phyloP scores from a whole-genome alignment of 1,284 basidiomycete species.

The Porogramme epimiltina region DNA sequence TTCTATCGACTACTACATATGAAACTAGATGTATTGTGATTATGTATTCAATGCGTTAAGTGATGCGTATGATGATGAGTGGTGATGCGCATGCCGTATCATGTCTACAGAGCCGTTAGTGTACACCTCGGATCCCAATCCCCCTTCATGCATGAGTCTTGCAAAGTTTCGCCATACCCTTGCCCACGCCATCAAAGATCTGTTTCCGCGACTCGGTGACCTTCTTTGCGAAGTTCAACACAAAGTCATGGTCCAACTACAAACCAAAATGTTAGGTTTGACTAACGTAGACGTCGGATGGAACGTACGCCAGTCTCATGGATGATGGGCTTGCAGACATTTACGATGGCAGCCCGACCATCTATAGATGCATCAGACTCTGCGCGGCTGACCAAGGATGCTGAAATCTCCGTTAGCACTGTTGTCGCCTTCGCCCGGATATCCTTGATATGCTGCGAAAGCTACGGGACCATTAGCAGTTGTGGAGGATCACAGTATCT shows the following conservation, averaged over 20 bases:
- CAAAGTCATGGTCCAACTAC: conserved; percentile 69
- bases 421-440: conserved; percentile 54
- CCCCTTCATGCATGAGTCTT: conserved; percentile 40
- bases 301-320: conserved; percentile 43
- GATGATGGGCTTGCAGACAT: conserved; percentile 47
- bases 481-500: too few relatives aligned
- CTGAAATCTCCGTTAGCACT: conserved; percentile 59
- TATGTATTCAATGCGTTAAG: conserved; percentile 12
- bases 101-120: conserved; percentile 11
- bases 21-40: conserved; percentile 13
- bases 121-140: conserved; percentile 3
- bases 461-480: conserved; percentile 42
- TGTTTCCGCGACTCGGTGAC: conserved; percentile 69
- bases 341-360: conserved; percentile 51
- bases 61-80: conserved; percentile 11
- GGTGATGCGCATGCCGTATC: conserved; percentile 19
- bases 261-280: neutral
- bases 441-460: conserved; percentile 64
- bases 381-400: conserved; percentile 47
- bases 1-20: neutral
- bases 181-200: conserved; percentile 69
- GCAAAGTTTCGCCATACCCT: conserved; percentile 60
- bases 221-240: conserved; percentile 61
- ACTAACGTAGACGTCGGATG: conserved; percentile 1
- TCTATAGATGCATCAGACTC: conserved; percentile 55